These are phyloP conservation scores for Ciborinia camelliae DNA, from an alignment of 2,329 filamentous ascomycete species.

Conservation along the genomic window DNA sequence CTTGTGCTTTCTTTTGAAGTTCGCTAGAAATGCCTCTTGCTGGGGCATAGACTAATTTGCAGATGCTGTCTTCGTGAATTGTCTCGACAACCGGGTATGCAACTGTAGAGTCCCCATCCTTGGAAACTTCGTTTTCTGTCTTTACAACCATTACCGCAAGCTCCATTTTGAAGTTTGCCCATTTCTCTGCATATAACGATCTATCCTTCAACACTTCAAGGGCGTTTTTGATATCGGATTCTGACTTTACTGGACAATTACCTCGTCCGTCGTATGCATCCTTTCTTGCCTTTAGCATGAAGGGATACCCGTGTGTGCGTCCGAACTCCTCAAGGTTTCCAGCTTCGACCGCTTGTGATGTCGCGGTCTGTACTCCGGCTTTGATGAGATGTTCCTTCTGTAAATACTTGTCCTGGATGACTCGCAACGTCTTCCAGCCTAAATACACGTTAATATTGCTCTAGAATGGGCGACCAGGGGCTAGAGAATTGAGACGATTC, in stretches of 20 bases:
- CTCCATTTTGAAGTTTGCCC: constrained; percentile 80
- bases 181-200: constrained; percentile 67
- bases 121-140: constrained; percentile 60
- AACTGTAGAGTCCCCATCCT: constrained; percentile 50
- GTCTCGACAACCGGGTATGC: constrained; percentile 92
- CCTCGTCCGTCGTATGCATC: constrained; percentile 90
- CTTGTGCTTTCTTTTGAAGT: constrained; percentile 64
- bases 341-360: constrained; percentile 56
- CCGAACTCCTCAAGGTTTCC: constrained; percentile 60
- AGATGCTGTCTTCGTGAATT: constrained; percentile 91
- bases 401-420: constrained; percentile 89
- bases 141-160: constrained; percentile 93
- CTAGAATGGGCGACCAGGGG: constrained; percentile 16
- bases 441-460: constrained; percentile 67
- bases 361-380: constrained; percentile 68
- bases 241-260: constrained; percentile 62
- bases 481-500: neutral
- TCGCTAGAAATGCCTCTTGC: constrained; percentile 64
- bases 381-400: constrained; percentile 79
- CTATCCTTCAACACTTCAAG: constrained; percentile 65
- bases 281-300: constrained; percentile 89
- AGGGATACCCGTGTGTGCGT: constrained; percentile 69
- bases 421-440: constrained; percentile 78
- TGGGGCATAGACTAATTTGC: constrained; percentile 86
- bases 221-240: constrained; percentile 61